Evolutionary conservation across 345 rosid genomes (phyloP).

Genomic region (Rhodomyrtus tomentosa): DNA sequence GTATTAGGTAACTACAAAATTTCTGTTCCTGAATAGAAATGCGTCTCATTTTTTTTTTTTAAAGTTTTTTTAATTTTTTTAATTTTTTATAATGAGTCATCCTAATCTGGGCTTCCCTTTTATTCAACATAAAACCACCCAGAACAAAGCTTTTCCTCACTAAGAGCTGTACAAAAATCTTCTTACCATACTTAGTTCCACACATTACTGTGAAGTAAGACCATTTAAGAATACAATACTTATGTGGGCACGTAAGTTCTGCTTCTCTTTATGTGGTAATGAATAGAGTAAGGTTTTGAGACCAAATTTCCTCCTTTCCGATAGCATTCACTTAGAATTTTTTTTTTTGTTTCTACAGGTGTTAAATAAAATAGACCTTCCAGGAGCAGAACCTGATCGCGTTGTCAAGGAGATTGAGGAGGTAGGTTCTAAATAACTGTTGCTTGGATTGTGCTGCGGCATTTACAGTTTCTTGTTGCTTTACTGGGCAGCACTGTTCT

Average conservation of each 20-base stretch:
- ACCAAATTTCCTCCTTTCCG: neutral
- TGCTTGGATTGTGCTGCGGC: neutral
- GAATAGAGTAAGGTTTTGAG: neutral
- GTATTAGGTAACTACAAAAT: too few species aligned
- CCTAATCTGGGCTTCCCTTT: neutral
- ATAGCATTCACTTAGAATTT: neutral
- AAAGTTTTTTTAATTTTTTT: too few species aligned
- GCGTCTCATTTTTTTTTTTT: too few species aligned
- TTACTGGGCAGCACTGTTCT: neutral
- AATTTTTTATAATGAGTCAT: too few species aligned
- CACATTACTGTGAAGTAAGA: neutral
- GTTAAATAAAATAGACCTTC: conserved; percentile 96
- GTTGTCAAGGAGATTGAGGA: conserved; percentile 89
- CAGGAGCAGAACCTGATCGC: conserved; percentile 88
- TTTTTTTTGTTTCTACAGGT: conserved; percentile 33
- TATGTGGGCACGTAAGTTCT: neutral
- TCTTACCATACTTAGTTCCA: neutral
- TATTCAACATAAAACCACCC: neutral
- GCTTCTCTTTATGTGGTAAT: neutral
- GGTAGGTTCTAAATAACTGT: conserved; percentile 21
- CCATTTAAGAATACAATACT: neutral
- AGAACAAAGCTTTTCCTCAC: neutral
- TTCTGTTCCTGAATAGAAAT: too few species aligned
- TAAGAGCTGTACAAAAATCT: neutral
- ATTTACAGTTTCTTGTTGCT: neutral